Evolutionary conservation across 2,329 filamentous ascomycete species (phyloP), one percentile per base, ranked within the genome.

Genomic region (Phaeosphaeriaceae sp.): DNA sequence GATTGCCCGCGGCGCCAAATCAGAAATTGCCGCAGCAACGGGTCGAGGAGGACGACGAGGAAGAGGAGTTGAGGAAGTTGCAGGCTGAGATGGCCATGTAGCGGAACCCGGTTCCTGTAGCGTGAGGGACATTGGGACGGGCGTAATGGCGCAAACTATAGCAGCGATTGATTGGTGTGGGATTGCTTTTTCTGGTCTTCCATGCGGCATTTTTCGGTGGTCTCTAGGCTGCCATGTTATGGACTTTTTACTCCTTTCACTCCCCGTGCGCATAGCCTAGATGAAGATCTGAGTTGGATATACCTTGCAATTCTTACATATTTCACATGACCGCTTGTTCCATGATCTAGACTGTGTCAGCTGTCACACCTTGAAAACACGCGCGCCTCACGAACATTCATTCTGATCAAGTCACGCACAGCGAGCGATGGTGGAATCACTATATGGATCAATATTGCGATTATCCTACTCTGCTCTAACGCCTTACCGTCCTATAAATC

Each of bases 21-120:
- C 88, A 77, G 91, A 93, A 73, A 54, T 51, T 62, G 20, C 60
- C 60, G 6, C 62, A 62, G 54, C 63, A 62, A 53, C 47, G 63
- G 41, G 61, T 68, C 15, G 88, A 91, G 75, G 92, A 97, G 78
- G 93, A 97, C 78, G 94, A 98, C 84, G 95, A 98, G 76, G 94
- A 98, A 79, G 94, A 90, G 71, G 94, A 98, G 82, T 83, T 98
- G 74, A 88, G 90, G 79, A 97, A 95, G 81, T 80, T 99, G 68
- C 93, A 96, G 77, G 93, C 92, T 36, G 94, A 97, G 80, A 98
- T 98, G 94, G 93, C 93, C 65, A 97, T 97, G 90, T 96, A 53
- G 15, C 15, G 36, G 10, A 36, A 3, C 6, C 31, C 15, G 6
- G 10, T 13, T 13, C 31, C 15, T 36, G 31, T 31, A 31, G 25